phyloP scores from a whole-genome alignment of 1,284 basidiomycete genomes.

The Exsudoporus floridanus region DNA sequence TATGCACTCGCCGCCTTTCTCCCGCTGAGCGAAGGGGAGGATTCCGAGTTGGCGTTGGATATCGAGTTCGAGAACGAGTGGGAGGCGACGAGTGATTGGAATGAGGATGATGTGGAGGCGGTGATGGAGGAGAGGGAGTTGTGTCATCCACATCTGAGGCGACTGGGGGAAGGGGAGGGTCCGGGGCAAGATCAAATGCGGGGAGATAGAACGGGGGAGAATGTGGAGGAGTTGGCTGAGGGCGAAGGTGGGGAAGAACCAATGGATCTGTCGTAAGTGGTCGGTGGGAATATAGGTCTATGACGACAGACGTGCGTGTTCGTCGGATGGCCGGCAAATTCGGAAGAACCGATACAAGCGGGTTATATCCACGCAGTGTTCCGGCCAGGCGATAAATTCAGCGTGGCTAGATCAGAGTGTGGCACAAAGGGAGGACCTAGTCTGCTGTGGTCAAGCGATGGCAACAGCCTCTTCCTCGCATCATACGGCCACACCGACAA shows the following conservation, averaged over 20 bases:
- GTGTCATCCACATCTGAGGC: conserved; percentile 47
- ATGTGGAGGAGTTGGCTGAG: conserved; percentile 14
- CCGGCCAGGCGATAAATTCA: no score
- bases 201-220: background rate
- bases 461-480: no score
- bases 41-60: conserved; percentile 21
- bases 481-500: no score
- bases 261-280: conserved; percentile 52
- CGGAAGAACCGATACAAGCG: background rate
- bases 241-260: conserved; percentile 45
- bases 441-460: no score
- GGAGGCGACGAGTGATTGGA: conserved; percentile 87
- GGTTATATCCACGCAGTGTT: background rate
- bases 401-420: no score
- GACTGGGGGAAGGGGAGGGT: background rate
- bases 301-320: background rate
- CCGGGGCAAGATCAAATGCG: background rate
- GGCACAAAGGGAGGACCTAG: no score
- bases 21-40: conserved; percentile 36
- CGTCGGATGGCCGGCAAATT: background rate
- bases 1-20: conserved; percentile 24
- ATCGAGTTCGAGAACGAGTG: conserved; percentile 84
- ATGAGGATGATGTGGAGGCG: conserved; percentile 82
- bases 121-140: conserved; percentile 65
- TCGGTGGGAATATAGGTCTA: no score